phyloP scores from a whole-genome alignment of 345 rosid species.

The Melaleuca quinquenervia region DNA sequence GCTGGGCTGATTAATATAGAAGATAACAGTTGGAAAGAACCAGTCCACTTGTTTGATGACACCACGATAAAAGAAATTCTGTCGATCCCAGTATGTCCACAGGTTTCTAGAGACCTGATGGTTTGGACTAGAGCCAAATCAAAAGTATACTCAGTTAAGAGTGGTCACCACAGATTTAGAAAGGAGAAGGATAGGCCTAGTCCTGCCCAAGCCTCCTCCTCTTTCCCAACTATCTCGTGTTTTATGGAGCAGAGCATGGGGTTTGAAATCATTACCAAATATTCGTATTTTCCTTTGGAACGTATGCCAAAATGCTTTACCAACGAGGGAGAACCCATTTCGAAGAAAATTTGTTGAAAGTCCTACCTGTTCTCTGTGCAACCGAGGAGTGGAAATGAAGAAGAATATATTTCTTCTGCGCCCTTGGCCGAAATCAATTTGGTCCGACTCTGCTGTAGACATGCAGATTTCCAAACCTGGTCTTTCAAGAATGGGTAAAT shows the following conservation, averaged over 20 bases:
- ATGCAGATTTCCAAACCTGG: not conserved
- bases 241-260: not conserved
- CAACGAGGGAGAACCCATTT: not conserved
- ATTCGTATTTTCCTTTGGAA: not conserved
- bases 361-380: not conserved
- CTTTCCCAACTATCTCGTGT: not conserved
- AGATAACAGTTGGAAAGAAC: not conserved
- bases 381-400: not conserved
- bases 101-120: not conserved
- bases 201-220: not conserved
- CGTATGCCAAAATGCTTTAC: not conserved
- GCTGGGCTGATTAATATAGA: too few species aligned
- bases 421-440: not conserved
- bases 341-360: not conserved
- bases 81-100: not conserved
- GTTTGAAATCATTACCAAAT: not conserved
- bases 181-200: not conserved
- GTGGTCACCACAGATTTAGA: not conserved
- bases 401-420: not conserved
- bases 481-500: not conserved
- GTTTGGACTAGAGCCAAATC: not conserved
- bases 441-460: not conserved
- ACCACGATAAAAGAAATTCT: not conserved
- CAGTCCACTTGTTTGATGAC: not conserved
- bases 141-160: not conserved